phyloP scores from a whole-genome alignment of 2,329 filamentous ascomycete species.

The Pseudogymnoascus sp. region DNA sequence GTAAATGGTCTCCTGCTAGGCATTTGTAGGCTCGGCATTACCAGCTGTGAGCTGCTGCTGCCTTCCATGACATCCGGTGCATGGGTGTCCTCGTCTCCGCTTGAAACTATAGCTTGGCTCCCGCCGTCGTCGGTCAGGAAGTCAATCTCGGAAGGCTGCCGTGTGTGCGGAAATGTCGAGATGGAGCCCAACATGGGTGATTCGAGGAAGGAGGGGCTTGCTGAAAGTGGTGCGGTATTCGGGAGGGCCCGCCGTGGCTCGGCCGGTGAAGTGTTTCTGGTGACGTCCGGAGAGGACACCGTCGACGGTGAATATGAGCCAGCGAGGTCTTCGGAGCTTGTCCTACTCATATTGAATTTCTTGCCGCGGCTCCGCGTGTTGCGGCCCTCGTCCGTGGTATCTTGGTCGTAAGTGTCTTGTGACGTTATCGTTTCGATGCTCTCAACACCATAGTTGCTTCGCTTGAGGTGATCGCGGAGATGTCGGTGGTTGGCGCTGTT shows the following conservation, averaged over 20 bases:
- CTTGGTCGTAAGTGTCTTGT: conserved; percentile 23
- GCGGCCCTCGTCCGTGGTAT: conserved; percentile 16
- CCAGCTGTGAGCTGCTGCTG: conserved; percentile 63
- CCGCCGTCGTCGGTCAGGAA: conserved; percentile 40
- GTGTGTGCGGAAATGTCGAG: conserved; percentile 44
- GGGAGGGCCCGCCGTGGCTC: conserved; percentile 21
- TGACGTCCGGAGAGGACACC: conserved; percentile 27
- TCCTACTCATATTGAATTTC: not conserved
- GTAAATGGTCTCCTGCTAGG: conserved; percentile 85
- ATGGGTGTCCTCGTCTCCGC: conserved; percentile 27
- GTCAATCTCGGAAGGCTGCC: conserved; percentile 41
- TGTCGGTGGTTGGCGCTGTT: conserved; percentile 24
- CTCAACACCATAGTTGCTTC: conserved; percentile 26
- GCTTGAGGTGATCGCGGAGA: conserved; percentile 31
- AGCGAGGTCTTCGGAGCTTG: conserved; percentile 20
- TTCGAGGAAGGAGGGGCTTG: conserved; percentile 37
- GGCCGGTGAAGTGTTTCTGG: conserved; percentile 27
- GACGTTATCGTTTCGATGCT: conserved; percentile 28
- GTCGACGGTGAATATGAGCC: conserved; percentile 26
- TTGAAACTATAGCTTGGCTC: conserved; percentile 30
- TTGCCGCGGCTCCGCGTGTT: not conserved
- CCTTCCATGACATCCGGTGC: conserved; percentile 39
- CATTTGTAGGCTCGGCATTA: conserved; percentile 95
- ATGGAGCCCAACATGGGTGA: conserved; percentile 35
- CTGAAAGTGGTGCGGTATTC: conserved; percentile 32